phyloP scores from a whole-genome alignment of 495 filamentous ascomycete species.

The Neurospora sp. region DNA sequence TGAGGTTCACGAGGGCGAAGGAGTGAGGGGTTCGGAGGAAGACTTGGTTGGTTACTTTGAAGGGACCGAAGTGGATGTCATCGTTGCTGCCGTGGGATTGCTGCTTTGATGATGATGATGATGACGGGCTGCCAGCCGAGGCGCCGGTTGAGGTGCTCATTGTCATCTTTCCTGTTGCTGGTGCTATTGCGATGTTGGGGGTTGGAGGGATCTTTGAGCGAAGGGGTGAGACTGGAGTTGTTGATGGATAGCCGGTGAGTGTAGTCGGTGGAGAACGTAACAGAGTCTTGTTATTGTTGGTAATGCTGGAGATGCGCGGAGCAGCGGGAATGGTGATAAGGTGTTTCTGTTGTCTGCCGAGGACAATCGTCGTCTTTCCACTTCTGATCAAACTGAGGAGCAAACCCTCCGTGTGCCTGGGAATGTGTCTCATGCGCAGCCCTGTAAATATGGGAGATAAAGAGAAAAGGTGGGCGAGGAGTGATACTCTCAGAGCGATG shows the following conservation, averaged over 20 bases:
- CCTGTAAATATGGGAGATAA: not conserved
- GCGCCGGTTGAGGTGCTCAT: not conserved
- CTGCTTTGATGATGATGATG: not conserved
- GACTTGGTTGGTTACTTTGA: slow-evolving; percentile 60
- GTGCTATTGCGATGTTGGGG: not conserved
- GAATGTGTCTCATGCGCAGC: not conserved
- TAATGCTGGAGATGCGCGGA: not conserved
- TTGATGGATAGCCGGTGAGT: not conserved
- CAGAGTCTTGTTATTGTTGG: not conserved
- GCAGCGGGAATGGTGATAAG: not conserved
- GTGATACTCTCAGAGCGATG: too few species aligned
- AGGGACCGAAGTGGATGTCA: slow-evolving; percentile 51
- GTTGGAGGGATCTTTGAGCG: not conserved
- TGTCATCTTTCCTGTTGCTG: not conserved
- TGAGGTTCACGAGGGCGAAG: slow-evolving; percentile 87
- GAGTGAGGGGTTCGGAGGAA: slow-evolving; percentile 72
- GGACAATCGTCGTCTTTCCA: not conserved
- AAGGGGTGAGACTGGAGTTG: too few species aligned
- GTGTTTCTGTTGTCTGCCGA: not conserved
- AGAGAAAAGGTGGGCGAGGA: too few species aligned
- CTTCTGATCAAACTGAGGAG: not conserved
- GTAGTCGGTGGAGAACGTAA: not conserved
- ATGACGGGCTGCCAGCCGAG: not conserved
- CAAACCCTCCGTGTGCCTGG: not conserved
- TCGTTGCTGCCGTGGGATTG: not conserved